Evolutionary conservation across 106 monocot genomes (phyloP).

Genomic region (Dendrobium catenatum): DNA sequence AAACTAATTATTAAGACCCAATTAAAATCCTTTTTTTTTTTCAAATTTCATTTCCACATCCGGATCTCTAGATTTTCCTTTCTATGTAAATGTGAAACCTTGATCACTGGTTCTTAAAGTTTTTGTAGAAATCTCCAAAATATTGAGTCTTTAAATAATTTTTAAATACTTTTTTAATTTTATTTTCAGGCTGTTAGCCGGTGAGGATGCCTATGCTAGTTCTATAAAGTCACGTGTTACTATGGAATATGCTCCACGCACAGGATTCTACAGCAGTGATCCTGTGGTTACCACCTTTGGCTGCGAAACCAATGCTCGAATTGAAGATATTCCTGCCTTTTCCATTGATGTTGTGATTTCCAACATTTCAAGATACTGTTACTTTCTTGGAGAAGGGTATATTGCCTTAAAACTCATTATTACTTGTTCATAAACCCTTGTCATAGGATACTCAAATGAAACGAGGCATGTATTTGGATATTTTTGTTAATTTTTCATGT

Average conservation of each 20-base stretch:
- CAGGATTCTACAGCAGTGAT: no score
- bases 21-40: no score
- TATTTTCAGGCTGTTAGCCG: slow-evolving; percentile 38
- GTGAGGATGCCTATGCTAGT: slow-evolving; percentile 42
- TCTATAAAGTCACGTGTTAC: slow-evolving; percentile 5
- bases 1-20: no score
- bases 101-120: no score
- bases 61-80: no score
- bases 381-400: slow-evolving; percentile 42
- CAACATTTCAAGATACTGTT: slow-evolving; percentile 19
- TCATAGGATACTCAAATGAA: no score
- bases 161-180: no score
- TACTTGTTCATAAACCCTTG: not conserved
- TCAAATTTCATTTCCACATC: no score
- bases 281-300: not conserved
- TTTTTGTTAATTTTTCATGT: not conserved
- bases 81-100: no score
- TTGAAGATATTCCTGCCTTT: slow-evolving; percentile 4
- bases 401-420: not conserved
- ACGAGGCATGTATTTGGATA: no score
- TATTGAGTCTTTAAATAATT: no score
- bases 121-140: no score
- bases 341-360: slow-evolving; percentile 19
- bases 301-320: not conserved
- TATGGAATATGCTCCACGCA: slow-evolving; percentile 6